Evolutionary conservation across 2,329 filamentous ascomycete genomes (phyloP), one percentile per base, ranked within the genome.

Genomic region (Neofusicoccum umdonicola): DNA sequence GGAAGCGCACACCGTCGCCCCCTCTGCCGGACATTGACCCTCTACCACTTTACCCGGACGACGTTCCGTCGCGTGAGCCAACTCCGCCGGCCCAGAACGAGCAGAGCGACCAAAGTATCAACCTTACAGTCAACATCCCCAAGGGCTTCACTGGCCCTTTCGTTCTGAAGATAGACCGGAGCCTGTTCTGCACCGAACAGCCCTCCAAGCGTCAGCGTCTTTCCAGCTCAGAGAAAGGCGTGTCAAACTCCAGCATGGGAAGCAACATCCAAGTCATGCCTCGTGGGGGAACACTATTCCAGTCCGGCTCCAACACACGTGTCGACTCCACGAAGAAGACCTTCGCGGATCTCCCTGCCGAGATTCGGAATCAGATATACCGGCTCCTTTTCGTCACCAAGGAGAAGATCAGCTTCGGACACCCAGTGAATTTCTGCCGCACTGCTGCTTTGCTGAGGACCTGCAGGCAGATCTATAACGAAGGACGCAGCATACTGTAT

Each of bases 281-380:
- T 41, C 58, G 41, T 22, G 37, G 52, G 7, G 4, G 15, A 8
- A 9, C 27, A 4, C 15, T 45, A 7, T 27, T 39, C 22, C 19
- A 8, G 7, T 22, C 44, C 4, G 17, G 17, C 19, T 39, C 34
- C 45, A 57, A 39, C 11, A 35, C 34, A 8, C 41, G 48, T 17
- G 27, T 27, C 15, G 51, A 34, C 35, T 11, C 27, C 6, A 44
- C 39, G 22, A 48, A 65, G 44, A 64, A 48, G 35, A 34, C 39
- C 81, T 64, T 80, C 79, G 3, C 79, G 79, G 4, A 71, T 72
- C 54, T 65, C 76, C n/a, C 74, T 71, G 4, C 69, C 71, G 82
- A 84, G 67, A 67, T 84, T 4, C 77, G 82, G 13, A 82, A 83
- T 66, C 75, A 77, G 17, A 74, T 84, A 42, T 84, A 84, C 68